A percentile compares a stretch with the other conserved stretches of the same genome.
These are phyloP conservation scores for Pythium aquatile DNA, from an alignment of 352 stramenopile genomes.

Conservation along the genomic window DNA sequence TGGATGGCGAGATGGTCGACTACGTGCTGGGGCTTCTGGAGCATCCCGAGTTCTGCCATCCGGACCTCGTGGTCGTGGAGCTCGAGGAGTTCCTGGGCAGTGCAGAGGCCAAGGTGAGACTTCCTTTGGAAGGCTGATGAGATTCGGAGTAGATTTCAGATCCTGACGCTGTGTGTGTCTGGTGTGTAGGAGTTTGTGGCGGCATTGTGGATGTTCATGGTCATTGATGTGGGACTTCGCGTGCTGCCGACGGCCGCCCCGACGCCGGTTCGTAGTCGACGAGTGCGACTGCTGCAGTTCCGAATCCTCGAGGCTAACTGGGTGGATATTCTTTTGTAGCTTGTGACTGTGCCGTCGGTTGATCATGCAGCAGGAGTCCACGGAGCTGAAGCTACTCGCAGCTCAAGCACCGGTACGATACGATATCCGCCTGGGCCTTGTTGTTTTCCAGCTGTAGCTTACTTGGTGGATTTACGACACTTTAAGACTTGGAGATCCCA, in stretches of 20 bases:
- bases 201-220: slow-evolving; percentile 71
- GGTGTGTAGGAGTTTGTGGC: slow-evolving; percentile 54
- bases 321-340: no score
- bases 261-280: not conserved
- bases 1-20: slow-evolving; percentile 63
- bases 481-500: not conserved
- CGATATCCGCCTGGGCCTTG: no score
- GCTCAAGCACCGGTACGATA: not conserved
- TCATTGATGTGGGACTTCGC: slow-evolving; percentile 57
- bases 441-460: no score
- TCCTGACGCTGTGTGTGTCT: not conserved
- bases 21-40: slow-evolving; percentile 65
- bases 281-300: not conserved
- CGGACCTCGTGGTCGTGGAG: slow-evolving; percentile 60
- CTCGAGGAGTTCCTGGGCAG: slow-evolving; percentile 67
- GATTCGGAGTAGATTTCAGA: not conserved
- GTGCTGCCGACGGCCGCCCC: slow-evolving; percentile 8
- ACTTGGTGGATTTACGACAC: no score
- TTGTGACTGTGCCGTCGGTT: no score
- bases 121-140: no score
- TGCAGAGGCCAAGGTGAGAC: slow-evolving; percentile 5
- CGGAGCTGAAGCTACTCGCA: slow-evolving; percentile 1
- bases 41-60: slow-evolving; percentile 69
- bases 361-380: not conserved
- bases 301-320: not conserved